Evolutionary conservation across 192 early-diverging fungal species (phyloP).

Genomic region (Piromyces sp.): DNA sequence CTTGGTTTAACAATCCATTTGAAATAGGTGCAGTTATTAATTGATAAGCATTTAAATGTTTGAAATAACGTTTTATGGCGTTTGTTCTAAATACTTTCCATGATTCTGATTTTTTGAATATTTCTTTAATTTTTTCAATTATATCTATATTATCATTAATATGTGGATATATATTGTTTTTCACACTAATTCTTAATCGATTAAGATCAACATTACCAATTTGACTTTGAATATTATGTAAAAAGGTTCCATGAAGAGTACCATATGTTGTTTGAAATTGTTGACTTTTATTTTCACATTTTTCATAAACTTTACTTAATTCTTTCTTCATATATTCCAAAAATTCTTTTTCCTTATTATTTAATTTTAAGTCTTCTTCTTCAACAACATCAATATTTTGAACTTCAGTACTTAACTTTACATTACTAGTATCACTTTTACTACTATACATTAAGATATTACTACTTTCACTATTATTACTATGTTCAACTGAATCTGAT

Average conservation of each 20-base stretch:
- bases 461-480: background rate
- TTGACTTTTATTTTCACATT: background rate
- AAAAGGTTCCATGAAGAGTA: constrained; percentile 1
- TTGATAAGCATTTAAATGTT: constrained; percentile 17
- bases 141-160: constrained; percentile 7
- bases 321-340: background rate
- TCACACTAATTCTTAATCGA: background rate
- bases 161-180: constrained; percentile 7
- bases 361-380: background rate
- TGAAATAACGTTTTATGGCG: background rate
- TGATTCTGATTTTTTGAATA: background rate
- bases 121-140: background rate
- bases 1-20: constrained; percentile 9
- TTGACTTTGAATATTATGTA: constrained; percentile 3
- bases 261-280: background rate
- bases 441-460: background rate
- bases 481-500: background rate
- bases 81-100: background rate
- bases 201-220: constrained; percentile 1
- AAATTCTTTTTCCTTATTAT: background rate
- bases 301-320: background rate
- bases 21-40: constrained; percentile 8
- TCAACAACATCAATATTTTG: background rate
- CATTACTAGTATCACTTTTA: background rate
- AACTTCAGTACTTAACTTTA: background rate